Base-by-base conservation (phyloP, 176 grass and related monocot genomes). In the Cenchrus purpureus region DNA sequence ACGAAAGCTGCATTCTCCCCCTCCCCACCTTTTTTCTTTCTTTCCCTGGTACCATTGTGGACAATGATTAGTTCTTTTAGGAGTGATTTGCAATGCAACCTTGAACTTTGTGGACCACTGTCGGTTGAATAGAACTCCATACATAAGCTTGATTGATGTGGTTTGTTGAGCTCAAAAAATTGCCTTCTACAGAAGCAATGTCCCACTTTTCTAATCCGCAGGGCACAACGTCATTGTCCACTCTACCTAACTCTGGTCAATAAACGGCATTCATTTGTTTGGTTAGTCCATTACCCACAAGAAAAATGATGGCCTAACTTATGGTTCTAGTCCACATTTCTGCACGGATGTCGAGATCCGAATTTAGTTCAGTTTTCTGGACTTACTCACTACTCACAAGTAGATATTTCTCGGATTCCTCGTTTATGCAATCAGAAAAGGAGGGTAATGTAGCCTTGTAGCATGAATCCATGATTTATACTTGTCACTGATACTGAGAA, bases 161-260 rank as follows among this genome's bases (percentile, higher is more conserved):
- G 12, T 76, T 77, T 32, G 25, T 65, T 71, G 66, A 68, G 4
- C 66, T 67, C 32, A 68, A 63, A 52, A 25, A 25, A 25, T 45
- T 58, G 32, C 60, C 25, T 87, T 87, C 12, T 76, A 49, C 34
- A 75, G 46, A 71, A 91, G 68, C 69, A 84, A 87, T 2, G 12
- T 63, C 45, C 28, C 84, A 40, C n/a, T 44, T 57, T 80, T 87
- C 15, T 73, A 56, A 34, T 67, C 15, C 65, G 48, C 14, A 44
- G 40, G 73, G 66, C 79, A 83, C 37, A 67, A 66, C 10, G 75
- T 80, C 75, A 83, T 34, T 83, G 52, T 54, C 85, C 61, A 75
- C 43, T 34, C 80, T 8, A 75, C 68, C 68, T 59, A 43, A 68
- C 78, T 40, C 16, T 81, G 62, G 60, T 75, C 67, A 65, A 40